These are phyloP conservation scores for Tylopilus sp. DNA, from an alignment of 768 basidiomycete species.

Conservation along the genomic window DNA sequence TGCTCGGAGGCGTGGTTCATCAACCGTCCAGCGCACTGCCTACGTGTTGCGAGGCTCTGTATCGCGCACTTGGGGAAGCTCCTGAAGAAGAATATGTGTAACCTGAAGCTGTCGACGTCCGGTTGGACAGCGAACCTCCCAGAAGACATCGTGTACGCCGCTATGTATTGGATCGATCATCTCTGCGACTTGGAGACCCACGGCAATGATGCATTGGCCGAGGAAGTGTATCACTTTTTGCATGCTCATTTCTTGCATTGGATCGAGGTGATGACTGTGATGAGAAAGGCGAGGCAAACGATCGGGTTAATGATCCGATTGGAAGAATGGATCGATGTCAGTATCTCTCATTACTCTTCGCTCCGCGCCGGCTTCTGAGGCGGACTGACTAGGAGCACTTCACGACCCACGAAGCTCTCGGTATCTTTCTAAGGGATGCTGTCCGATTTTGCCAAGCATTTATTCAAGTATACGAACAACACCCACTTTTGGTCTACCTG, in stretches of 20 bases:
- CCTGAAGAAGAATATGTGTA: constrained; percentile 27
- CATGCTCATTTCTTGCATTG: constrained; percentile 30
- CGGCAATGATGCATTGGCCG: constrained; percentile 4
- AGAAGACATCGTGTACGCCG: constrained; percentile 28
- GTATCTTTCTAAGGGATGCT: constrained; percentile 22
- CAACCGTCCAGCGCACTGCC: constrained; percentile 20
- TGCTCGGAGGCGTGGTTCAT: constrained; percentile 28
- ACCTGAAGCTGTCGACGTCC: constrained; percentile 18
- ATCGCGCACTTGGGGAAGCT: constrained; percentile 12
- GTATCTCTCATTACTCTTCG: background rate
- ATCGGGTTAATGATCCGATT: constrained; percentile 25
- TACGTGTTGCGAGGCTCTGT: constrained; percentile 25
- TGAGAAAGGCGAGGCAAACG: constrained; percentile 31
- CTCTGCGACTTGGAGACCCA: constrained; percentile 14
- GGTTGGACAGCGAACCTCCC: constrained; percentile 15
- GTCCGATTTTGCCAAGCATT: constrained; percentile 33
- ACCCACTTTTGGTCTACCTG: constrained; percentile 31
- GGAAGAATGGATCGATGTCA: constrained; percentile 27
- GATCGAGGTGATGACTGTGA: constrained; percentile 32
- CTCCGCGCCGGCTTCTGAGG: background rate
- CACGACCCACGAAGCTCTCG: constrained; percentile 13
- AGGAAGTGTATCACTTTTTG: constrained; percentile 21
- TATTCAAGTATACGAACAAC: constrained; percentile 29
- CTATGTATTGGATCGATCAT: constrained; percentile 29
- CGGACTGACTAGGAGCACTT: constrained; percentile 11